These are phyloP conservation scores for Pelargonium fulgidum DNA, from an alignment of 441 rosid species.

Conservation along the genomic window DNA sequence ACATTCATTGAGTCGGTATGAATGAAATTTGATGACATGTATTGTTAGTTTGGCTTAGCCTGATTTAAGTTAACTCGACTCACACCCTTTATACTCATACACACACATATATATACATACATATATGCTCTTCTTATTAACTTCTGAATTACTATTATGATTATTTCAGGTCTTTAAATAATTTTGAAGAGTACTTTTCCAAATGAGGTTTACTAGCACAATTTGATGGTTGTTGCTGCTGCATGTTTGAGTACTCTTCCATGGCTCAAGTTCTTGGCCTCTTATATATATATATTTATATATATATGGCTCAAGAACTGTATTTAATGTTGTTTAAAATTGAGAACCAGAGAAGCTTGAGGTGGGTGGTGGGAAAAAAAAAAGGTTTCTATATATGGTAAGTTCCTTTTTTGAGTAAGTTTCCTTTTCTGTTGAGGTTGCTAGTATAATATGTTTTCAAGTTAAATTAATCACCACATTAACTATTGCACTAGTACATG, in stretches of 20 bases:
- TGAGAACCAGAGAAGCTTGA: slow-evolving; percentile 1
- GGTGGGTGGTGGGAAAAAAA: neutral
- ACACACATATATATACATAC: no score
- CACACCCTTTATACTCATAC: no score
- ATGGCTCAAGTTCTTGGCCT: slow-evolving; percentile 1
- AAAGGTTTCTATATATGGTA: neutral
- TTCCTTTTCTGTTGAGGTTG: neutral
- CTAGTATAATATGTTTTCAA: slow-evolving; percentile 2
- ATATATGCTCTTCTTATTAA: no score
- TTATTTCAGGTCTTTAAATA: neutral
- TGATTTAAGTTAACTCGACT: no score
- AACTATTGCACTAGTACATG: neutral
- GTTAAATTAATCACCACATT: neutral
- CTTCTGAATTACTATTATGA: no score
- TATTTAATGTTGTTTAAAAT: slow-evolving; percentile 1
- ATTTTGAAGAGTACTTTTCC: neutral
- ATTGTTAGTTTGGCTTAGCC: no score
- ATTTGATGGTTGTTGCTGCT: neutral
- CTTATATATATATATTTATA: slow-evolving; percentile 1
- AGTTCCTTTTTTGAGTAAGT: neutral
- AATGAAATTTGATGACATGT: no score
- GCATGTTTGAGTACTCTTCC: neutral
- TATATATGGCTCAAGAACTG: neutral
- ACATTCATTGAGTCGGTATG: no score
- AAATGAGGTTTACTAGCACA: neutral